A percentile compares a stretch with the other conserved stretches of the same genome.
phyloP scores from a whole-genome alignment of 306 rosid species.

The Prunus padus region DNA sequence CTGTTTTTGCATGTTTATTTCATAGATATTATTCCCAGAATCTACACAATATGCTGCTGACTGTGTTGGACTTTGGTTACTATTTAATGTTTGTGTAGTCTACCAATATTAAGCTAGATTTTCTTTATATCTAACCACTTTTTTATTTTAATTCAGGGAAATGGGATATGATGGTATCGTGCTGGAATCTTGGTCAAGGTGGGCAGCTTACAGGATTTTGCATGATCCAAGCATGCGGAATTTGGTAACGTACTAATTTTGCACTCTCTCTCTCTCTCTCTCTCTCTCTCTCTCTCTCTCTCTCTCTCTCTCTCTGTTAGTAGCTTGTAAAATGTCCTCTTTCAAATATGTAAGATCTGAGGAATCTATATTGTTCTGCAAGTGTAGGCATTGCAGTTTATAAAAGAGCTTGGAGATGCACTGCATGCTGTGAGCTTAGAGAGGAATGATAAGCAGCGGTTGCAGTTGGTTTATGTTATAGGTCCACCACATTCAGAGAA shows the following conservation, averaged over 20 bases:
- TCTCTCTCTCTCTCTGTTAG: neutral
- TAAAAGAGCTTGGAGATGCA: conserved; percentile 79
- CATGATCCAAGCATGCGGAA: conserved; percentile 68
- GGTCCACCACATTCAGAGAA: conserved; percentile 89
- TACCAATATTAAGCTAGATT: conserved; percentile 6
- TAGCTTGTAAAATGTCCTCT: neutral
- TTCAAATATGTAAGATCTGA: conserved; percentile 14
- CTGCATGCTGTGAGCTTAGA: conserved; percentile 64
- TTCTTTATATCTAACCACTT: neutral
- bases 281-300: neutral
- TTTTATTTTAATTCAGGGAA: conserved; percentile 44
- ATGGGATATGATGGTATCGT: conserved; percentile 96
- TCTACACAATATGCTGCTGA: conserved; percentile 10
- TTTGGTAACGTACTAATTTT: conserved; percentile 49
- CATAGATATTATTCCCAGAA: neutral
- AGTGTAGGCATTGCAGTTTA: conserved; percentile 76
- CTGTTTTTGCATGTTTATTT: conserved; percentile 1
- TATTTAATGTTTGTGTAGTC: neutral
- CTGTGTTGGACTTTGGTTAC: neutral
- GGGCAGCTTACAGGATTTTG: conserved; percentile 83
- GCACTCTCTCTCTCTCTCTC: neutral
- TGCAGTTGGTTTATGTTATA: conserved; percentile 80
- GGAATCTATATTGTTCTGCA: conserved; percentile 33
- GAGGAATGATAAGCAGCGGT: conserved; percentile 34
- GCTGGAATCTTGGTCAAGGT: conserved; percentile 96